Conservation (phyloP, 306 rosid species). For the Fragaria vesca region DNA sequence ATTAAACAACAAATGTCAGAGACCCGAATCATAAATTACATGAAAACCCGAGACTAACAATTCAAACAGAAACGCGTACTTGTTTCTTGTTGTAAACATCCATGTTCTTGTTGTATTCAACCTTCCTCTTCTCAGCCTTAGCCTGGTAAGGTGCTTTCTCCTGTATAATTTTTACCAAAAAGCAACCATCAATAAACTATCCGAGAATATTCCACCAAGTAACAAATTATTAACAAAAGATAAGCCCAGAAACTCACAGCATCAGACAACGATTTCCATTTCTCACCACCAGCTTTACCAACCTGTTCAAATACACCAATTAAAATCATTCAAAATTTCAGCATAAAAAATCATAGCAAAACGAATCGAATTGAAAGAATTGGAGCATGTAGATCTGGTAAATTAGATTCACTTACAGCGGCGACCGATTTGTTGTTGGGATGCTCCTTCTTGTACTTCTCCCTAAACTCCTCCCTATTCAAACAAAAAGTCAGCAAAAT, state of each 20-base stretch:
- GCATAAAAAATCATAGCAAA: background rate
- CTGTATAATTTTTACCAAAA: slow-evolving; percentile 19
- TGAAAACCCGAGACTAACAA: background rate
- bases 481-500: background rate
- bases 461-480: slow-evolving; percentile 76
- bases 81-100: slow-evolving; percentile 57
- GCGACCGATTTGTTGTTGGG: slow-evolving; percentile 78
- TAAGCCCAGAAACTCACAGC: slow-evolving; percentile 49
- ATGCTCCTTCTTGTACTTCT: slow-evolving; percentile 65
- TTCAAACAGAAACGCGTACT: slow-evolving; percentile 20
- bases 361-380: background rate
- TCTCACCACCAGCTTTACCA: slow-evolving; percentile 83
- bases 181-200: background rate
- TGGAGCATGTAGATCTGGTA: background rate
- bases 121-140: slow-evolving; percentile 73
- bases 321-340: too few species aligned
- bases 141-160: slow-evolving; percentile 75
- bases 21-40: background rate
- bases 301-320: slow-evolving; percentile 39
- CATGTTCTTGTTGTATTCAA: slow-evolving; percentile 54
- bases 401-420: slow-evolving; percentile 43
- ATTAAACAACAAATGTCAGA: background rate
- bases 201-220: background rate
- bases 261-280: slow-evolving; percentile 76
- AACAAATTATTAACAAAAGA: background rate